Evolutionary conservation across 2,329 filamentous ascomycete genomes (phyloP), one percentile per base, ranked within the genome.

Genomic region (Alternaria solani): DNA sequence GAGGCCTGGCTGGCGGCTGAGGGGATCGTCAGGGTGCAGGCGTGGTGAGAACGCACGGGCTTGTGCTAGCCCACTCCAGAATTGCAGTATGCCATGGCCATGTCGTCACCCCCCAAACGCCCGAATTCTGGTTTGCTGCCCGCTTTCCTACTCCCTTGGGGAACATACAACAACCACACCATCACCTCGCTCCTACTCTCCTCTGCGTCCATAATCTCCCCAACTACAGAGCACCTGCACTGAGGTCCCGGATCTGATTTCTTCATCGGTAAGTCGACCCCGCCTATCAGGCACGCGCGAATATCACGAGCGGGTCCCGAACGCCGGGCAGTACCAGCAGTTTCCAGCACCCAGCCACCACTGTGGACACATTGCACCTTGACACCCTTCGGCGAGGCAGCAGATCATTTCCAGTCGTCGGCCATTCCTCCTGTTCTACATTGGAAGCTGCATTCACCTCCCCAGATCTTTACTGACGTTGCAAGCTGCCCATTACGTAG

Each of bases 341-440:
- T 38, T 57, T 20, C 49, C 41, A 26, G 56, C 71, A 36, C 32
- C 70, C 72, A 73, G 71, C 72, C 72, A 69, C 70, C 63, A 60
- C 64, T 75, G 57, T 70, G 71, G 75, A 69, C 76, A 78, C 70
- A 74, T 76, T 75, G 71, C 74, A 72, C 64, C 60, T 66, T 57
- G 55, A 58, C 64, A 65, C 38, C 46, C 61, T 64, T 52, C 56
- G 30, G n/a, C 58, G 63, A 25, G 62, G 64, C 63, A 62, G 48
- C 62, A 64, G 66, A 51, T 63, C 53, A 53, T 47, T 54, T 54
- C 58, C 51, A 34, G 47, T 63, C 61, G 62, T 65, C 65, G 41
- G 58, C 49, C 51, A 47, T 54, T 34, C 51, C 36, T 60, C 39
- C 39, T 52, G 41, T 43, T 44, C 48, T 56, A 60, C 61, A 66